phyloP scores from a whole-genome alignment of 257 asterid species.

The Ocimum tenuiflorum region DNA sequence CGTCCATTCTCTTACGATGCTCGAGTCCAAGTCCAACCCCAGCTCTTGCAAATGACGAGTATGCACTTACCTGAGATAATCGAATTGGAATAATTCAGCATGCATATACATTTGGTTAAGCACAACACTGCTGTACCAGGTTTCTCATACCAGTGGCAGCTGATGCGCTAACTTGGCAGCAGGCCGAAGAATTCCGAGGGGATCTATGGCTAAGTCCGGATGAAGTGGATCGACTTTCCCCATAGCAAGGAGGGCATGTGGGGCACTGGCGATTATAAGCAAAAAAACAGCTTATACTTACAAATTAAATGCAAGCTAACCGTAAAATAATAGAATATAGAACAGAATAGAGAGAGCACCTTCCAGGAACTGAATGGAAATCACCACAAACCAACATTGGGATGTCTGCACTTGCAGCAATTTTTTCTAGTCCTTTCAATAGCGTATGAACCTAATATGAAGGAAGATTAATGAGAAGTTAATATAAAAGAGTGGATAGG shows the following conservation, averaged over 20 bases:
- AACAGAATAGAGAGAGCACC: constrained; percentile 40
- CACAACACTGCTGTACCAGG: background rate
- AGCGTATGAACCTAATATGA: constrained; percentile 75
- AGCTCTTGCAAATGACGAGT: constrained; percentile 84
- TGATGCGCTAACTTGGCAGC: constrained; percentile 59
- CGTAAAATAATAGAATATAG: background rate
- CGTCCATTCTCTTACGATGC: constrained; percentile 83
- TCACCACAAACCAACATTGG: constrained; percentile 99
- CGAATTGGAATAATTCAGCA: background rate
- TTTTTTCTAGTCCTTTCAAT: constrained; percentile 91
- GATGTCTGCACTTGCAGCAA: constrained; percentile 86
- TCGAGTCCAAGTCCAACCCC: constrained; percentile 63
- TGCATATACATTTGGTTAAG: background rate
- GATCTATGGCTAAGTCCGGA: constrained; percentile 74
- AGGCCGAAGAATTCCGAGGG: constrained; percentile 85
- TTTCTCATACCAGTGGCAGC: constrained; percentile 70
- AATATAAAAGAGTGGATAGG: background rate
- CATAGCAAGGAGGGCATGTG: constrained; percentile 94
- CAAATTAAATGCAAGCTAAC: background rate
- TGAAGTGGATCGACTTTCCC: constrained; percentile 92
- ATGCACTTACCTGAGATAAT: constrained; percentile 83
- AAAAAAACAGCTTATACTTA: background rate
- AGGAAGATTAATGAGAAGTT: constrained; percentile 17
- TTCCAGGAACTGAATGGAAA: constrained; percentile 88
- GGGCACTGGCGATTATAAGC: constrained; percentile 56